Base-by-base conservation (phyloP, 202 grass and related monocot genomes). In the Carex sylvatica region DNA sequence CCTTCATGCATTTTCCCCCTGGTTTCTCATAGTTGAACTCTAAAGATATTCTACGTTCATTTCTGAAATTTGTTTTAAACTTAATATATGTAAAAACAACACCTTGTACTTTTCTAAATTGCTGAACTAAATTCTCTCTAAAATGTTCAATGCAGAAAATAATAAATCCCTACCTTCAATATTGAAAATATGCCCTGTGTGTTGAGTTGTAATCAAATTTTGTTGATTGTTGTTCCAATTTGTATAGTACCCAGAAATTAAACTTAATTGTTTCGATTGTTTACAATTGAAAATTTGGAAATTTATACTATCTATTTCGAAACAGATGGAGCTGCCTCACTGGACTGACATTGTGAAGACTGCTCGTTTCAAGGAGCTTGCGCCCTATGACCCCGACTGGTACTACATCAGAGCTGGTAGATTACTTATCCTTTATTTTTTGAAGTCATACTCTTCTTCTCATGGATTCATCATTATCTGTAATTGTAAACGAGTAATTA, bases 271-370 rank as follows among this genome's bases (percentile, higher is more conserved):
- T 6, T 65, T 65, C 3, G 14, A 65, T 65, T 31, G 16, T 47
- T 22, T 51, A 2, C 11, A 24, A 47, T 2, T 23, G 24, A 16
- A 26, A 58, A 13, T 22, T 22, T 35, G 46, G 13, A 60, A 59
- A 38, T 9, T 38, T 9, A 31, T 35, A 60, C 36, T 9, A 1
- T 78, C 18, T 13, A 19, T 59, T 22, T 26, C 64, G 6, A 20
- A 80, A 73, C 59, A 97, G 94, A 89, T 93, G 87, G 94, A 93
- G 84, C 91, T 97, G 71, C 88, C 94, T 0, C 86, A 97, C 78
- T 97, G 94, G 94, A 84, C 88, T 38, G 94, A 97, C 70, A 90
- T 97, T 65, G 94, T 97, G 59, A 97, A 97, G 76, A 97, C 94
- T 18, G 91, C 88, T 26, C 89, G 89, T 82, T 97, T 97, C 74